Evolutionary conservation across 2,329 filamentous ascomycete genomes (phyloP), one percentile per base, ranked within the genome.

Genomic region (Aspergillus sp.): DNA sequence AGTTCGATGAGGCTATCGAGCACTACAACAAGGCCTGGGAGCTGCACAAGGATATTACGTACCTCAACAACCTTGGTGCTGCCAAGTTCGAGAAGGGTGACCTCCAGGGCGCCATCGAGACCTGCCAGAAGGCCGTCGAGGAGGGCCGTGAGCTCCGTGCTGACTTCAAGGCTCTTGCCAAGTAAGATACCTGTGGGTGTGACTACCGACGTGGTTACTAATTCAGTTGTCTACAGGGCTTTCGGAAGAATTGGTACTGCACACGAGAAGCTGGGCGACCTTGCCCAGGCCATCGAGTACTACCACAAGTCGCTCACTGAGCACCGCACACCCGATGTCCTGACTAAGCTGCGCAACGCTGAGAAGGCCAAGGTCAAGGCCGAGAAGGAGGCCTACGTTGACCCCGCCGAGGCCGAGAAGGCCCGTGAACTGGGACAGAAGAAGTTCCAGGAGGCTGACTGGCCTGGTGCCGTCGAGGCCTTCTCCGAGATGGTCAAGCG

Each of bases 401-500:
- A 95, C 79, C 91, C 95, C 0, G 89, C 82, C 69, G 94, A 97
- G 82, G 95, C 95, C 21, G 95, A 99, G 73, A 91, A 97, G 82
- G 93, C 95, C 13, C 92, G 95, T 68, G 91, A 97, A 76, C 88
- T 96, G 61, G 95, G 95, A 48, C 97, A 97, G 80, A 87, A 91
- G 78, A 96, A 96, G 80, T 99, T 99, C 86, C 98, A 98, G 84
- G 92, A 92, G 71, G 89, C 86, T 32, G 93, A 99, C 79, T 98
- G 93, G 91, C 94, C 95, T 10, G 95, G 87, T 56, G 95, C 95
- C 9, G 93, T 99, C 28, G 92, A 92, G 48, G 92, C 94, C 0
- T 99, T 99, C 82, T 87, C 84, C 1, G 95, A 99, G 82, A 97
- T 98, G 93, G 90, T 90, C 78, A 97, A 97, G 85, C 92, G 95